Evolutionary conservation across 2,329 filamentous ascomycete species (phyloP), one percentile per base, ranked within the genome.

Genomic region (Fusarium tanahbumbuense): DNA sequence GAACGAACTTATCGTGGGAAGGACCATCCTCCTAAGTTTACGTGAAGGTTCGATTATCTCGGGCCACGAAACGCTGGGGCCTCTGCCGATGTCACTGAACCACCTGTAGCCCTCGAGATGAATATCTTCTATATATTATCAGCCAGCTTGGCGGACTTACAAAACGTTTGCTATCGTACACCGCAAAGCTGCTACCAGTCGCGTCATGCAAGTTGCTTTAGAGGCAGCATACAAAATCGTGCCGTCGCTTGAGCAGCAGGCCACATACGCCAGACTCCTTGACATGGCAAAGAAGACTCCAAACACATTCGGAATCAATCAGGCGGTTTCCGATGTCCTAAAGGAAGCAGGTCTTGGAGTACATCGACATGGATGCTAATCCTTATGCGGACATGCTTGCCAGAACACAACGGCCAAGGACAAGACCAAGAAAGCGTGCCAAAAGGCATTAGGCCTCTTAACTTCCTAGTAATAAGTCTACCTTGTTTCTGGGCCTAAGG

Each of bases 61-160:
- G 80, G 80, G 4, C 80, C 80, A 1, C 67, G 69, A 22, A 64
- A 79, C 16, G 73, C 80, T 28, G 11, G 27, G 27, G 27, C 27
- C 11, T 28, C 27, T 28, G 11, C 27, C 10, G 27, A 28, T 28
- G 27, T 12, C 27, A 28, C 27, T 6, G 11, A 28, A 6, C 27
- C 11, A 28, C 27, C 27, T 1, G 6, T 28, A 11, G 27, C 27
- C 27, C 27, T 12, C 5, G 27, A 28, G 27, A 28, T 28, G 27
- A 12, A 28, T 28, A 28, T 28, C 11, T 1, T 28, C 11, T 28
- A 28, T 28, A 28, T 28, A 28, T 12, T 12, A 28, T 28, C 11
- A 28, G 27, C 27, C 27, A 12, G 11, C 27, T 28, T 28, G 11
- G 11, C 27, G 4, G 11, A 28, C 27, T 12, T 28, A 28, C 27